Evolutionary conservation across 2,329 filamentous ascomycete genomes (phyloP).

Genomic region (Fusarium incarnatum): DNA sequence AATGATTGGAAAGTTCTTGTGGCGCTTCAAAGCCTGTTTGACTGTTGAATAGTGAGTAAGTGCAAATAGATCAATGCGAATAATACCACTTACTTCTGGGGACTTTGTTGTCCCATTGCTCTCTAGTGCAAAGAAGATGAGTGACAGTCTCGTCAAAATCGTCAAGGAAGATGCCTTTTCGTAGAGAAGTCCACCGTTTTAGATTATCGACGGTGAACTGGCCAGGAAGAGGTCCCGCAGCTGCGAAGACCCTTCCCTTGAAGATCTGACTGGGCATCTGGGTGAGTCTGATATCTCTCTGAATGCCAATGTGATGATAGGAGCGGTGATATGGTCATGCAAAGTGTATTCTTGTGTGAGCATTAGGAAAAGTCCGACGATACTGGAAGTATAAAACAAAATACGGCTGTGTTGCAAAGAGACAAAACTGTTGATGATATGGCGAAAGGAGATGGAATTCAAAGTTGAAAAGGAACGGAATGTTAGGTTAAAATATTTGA

Average conservation of each 20-base stretch:
- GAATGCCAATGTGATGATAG: background rate
- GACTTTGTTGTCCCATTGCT: conserved; percentile 65
- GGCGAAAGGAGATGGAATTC: background rate
- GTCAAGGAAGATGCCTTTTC: conserved; percentile 69
- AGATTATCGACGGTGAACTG: conserved; percentile 66
- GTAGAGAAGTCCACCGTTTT: conserved; percentile 71
- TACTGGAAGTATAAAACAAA: background rate
- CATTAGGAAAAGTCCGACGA: background rate
- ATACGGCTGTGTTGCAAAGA: background rate
- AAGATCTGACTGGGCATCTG: conserved; percentile 60
- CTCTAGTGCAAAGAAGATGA: conserved; percentile 75
- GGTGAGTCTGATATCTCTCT: background rate
- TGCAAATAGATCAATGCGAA: background rate
- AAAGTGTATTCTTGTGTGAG: background rate
- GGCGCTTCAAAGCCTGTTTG: conserved; percentile 52
- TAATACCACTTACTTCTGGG: conserved; percentile 50
- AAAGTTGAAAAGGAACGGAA: background rate
- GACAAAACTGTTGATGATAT: background rate
- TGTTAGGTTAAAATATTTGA: background rate
- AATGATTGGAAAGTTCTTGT: conserved; percentile 56
- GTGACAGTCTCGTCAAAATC: conserved; percentile 69
- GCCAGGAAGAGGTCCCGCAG: conserved; percentile 68
- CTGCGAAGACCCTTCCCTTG: conserved; percentile 64
- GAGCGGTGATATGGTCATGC: background rate
- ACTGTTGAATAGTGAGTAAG: conserved; percentile 46